These are phyloP conservation scores for Suillus occidentalis DNA, from an alignment of 768 basidiomycete genomes.

Conservation along the genomic window DNA sequence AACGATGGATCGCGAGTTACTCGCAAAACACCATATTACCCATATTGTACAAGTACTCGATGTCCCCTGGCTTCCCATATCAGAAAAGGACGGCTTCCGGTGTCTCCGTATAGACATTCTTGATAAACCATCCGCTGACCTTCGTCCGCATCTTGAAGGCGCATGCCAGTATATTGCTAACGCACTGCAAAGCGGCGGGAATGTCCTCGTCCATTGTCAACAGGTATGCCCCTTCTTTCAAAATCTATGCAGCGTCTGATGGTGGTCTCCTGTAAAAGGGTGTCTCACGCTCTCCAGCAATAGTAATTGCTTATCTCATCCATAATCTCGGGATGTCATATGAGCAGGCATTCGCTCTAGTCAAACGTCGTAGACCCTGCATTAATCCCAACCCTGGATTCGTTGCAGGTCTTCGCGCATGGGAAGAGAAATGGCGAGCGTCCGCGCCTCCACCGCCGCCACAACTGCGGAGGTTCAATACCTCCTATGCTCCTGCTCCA, in stretches of 20 bases:
- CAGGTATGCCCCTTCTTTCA: constrained; percentile 50
- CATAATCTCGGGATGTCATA: constrained; percentile 71
- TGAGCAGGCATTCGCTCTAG: constrained; percentile 59
- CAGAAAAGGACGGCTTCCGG: constrained; percentile 45
- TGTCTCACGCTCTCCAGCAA: constrained; percentile 72
- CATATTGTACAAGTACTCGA: constrained; percentile 70
- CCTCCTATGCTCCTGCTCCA: constrained; percentile 18
- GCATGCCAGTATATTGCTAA: constrained; percentile 68
- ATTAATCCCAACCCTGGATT: constrained; percentile 81
- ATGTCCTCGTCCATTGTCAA: constrained; percentile 78
- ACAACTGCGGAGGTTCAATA: constrained; percentile 31
- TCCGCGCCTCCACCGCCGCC: constrained; percentile 13
- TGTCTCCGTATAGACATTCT: constrained; percentile 69
- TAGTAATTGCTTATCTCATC: constrained; percentile 83
- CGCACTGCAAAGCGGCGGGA: constrained; percentile 57
- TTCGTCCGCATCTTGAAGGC: constrained; percentile 66
- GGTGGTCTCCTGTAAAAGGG: constrained; percentile 44
- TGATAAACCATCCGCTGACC: constrained; percentile 60
- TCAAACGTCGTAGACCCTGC: constrained; percentile 68
- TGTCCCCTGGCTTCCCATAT: constrained; percentile 57
- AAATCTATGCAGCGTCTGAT: not conserved
- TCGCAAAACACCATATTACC: constrained; percentile 49
- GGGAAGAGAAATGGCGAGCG: constrained; percentile 45
- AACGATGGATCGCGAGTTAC: constrained; percentile 53
- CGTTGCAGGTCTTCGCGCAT: constrained; percentile 55